phyloP scores from a whole-genome alignment of 345 rosid species.

The Salix koriyanagi region DNA sequence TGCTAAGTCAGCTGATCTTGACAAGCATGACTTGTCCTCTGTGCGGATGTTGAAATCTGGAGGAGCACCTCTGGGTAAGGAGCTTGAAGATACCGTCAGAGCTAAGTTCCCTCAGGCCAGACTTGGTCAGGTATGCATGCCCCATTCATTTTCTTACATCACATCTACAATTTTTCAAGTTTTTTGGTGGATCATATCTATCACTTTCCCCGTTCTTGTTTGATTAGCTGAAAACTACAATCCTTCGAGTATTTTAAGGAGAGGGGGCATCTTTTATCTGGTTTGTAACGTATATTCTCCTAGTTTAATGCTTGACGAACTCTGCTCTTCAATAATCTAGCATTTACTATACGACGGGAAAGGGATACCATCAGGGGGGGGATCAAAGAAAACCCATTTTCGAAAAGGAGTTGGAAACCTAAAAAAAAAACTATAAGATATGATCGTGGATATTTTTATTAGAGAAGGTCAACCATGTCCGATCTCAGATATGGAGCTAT shows the following conservation, averaged over 20 bases:
- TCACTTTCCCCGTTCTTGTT: not conserved
- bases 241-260: too few relatives aligned
- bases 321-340: too few relatives aligned
- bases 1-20: slow-evolving; percentile 59
- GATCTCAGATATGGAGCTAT: not conserved
- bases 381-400: too few relatives aligned
- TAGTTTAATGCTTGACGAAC: too few relatives aligned
- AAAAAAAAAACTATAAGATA: too few relatives aligned
- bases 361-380: too few relatives aligned
- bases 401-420: too few relatives aligned
- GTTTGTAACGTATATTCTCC: too few relatives aligned
- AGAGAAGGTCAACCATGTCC: too few relatives aligned
- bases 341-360: too few relatives aligned
- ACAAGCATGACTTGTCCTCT: slow-evolving; percentile 63
- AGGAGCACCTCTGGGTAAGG: slow-evolving; percentile 87
- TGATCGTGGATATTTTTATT: too few relatives aligned
- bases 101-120: slow-evolving; percentile 72
- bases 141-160: not conserved
- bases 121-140: slow-evolving; percentile 72
- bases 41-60: slow-evolving; percentile 73
- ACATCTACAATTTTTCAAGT: not conserved
- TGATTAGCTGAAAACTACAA: not conserved
- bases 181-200: not conserved
- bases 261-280: too few relatives aligned
- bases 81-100: slow-evolving; percentile 71